Evolutionary conservation across 768 basidiomycete genomes (phyloP).

Genomic region (Panus rudis): DNA sequence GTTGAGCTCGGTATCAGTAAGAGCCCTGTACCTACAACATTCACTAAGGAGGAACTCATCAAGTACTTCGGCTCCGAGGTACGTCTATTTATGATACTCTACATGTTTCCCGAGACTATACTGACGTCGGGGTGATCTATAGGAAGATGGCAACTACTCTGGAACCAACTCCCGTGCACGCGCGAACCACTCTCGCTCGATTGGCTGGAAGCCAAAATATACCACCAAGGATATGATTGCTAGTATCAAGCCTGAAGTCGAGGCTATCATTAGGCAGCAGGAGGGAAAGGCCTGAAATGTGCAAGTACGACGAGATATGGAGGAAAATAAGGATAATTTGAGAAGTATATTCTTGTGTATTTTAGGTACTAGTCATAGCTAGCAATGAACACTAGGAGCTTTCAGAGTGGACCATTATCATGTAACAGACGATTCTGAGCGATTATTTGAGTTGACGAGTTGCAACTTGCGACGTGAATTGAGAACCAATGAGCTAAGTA

Average conservation of each 20-base stretch:
- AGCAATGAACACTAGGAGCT: too few species aligned
- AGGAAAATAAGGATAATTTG: too few species aligned
- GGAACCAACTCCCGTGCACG: slow-evolving; percentile 9
- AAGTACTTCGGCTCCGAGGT: slow-evolving; percentile 36
- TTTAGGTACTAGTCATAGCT: too few species aligned
- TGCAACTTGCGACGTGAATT: too few species aligned
- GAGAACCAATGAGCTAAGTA: too few species aligned
- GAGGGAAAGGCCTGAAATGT: too few species aligned
- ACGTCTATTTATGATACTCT: slow-evolving; percentile 31
- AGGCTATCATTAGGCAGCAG: slow-evolving; percentile 14
- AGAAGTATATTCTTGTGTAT: too few species aligned
- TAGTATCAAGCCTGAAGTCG: slow-evolving; percentile 35
- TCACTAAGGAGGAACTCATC: slow-evolving; percentile 34
- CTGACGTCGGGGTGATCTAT: background rate
- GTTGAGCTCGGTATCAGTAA: slow-evolving; percentile 17
- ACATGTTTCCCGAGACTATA: background rate
- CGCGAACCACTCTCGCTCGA: slow-evolving; percentile 23
- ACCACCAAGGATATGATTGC: slow-evolving; percentile 34
- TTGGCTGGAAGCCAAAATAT: slow-evolving; percentile 42
- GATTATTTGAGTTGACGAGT: too few species aligned
- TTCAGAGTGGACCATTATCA: too few species aligned
- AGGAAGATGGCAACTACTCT: slow-evolving; percentile 1
- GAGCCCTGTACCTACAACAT: slow-evolving; percentile 32
- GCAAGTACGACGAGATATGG: too few species aligned
- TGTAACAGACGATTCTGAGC: too few species aligned